These are phyloP conservation scores for Abrus pulchellus DNA, from an alignment of 306 rosid species.

Conservation along the genomic window DNA sequence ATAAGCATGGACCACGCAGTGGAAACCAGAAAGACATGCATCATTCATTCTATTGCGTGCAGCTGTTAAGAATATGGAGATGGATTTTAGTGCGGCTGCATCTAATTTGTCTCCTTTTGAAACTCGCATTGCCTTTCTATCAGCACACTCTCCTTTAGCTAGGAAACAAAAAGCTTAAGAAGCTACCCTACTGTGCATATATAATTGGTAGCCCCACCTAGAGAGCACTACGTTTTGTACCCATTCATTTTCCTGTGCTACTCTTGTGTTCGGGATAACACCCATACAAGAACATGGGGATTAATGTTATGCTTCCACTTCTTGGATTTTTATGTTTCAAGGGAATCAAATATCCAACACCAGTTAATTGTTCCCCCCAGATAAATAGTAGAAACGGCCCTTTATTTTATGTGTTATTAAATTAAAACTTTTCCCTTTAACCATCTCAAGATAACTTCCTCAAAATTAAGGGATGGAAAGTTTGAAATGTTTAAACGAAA, in stretches of 20 bases:
- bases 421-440: too few relatives aligned
- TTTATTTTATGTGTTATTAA: too few relatives aligned
- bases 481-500: too few relatives aligned
- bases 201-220: slow-evolving; percentile 40
- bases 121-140: slow-evolving; percentile 45
- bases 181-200: neutral
- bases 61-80: slow-evolving; percentile 42
- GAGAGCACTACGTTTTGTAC: slow-evolving; percentile 40
- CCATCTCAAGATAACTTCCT: too few relatives aligned
- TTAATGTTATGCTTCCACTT: neutral
- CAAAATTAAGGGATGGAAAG: too few relatives aligned
- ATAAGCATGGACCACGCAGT: slow-evolving; percentile 15
- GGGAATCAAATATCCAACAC: neutral
- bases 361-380: too few relatives aligned
- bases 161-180: slow-evolving; percentile 37
- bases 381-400: too few relatives aligned
- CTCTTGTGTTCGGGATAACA: slow-evolving; percentile 41
- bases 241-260: too few relatives aligned
- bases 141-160: slow-evolving; percentile 13
- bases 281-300: neutral
- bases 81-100: slow-evolving; percentile 41
- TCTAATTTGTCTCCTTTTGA: slow-evolving; percentile 48
- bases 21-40: slow-evolving; percentile 33
- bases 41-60: slow-evolving; percentile 30
- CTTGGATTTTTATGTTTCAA: neutral